Percentiles rank a stretch among this genome's conserved stretches.
phyloP scores from a whole-genome alignment of 306 rosid genomes.

The Trifolium pratense region DNA sequence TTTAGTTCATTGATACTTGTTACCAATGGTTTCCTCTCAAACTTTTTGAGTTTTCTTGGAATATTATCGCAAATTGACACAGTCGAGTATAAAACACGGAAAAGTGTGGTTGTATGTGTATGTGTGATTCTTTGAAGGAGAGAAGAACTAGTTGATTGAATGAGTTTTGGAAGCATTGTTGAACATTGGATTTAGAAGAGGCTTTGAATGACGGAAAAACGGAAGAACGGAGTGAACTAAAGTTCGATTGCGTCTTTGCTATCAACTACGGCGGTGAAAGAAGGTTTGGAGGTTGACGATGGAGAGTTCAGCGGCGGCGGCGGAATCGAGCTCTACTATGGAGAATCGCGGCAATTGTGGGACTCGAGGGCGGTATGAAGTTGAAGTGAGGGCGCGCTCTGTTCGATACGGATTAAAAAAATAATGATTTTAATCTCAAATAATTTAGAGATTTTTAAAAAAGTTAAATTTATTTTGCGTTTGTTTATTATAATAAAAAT shows the following conservation, averaged over 20 bases:
- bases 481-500: no score
- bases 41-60: constrained; percentile 51
- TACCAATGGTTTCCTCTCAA: constrained; percentile 65
- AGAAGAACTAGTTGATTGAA: neutral
- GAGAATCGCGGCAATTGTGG: no score
- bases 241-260: neutral
- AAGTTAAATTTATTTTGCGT: no score
- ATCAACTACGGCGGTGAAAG: neutral
- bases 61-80: constrained; percentile 37
- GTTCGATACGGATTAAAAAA: no score
- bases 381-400: no score
- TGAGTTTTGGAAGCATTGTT: constrained; percentile 49
- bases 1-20: constrained; percentile 63
- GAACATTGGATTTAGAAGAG: constrained; percentile 1
- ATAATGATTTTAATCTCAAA: no score
- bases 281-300: neutral
- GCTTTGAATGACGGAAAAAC: neutral
- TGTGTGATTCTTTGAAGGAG: constrained; percentile 40
- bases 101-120: constrained; percentile 15
- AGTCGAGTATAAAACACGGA: constrained; percentile 44
- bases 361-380: no score
- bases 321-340: no score
- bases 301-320: no score
- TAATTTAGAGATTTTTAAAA: no score
- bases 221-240: neutral